phyloP scores from a whole-genome alignment of 352 stramenopile species.

The Pythium scleroteichum region DNA sequence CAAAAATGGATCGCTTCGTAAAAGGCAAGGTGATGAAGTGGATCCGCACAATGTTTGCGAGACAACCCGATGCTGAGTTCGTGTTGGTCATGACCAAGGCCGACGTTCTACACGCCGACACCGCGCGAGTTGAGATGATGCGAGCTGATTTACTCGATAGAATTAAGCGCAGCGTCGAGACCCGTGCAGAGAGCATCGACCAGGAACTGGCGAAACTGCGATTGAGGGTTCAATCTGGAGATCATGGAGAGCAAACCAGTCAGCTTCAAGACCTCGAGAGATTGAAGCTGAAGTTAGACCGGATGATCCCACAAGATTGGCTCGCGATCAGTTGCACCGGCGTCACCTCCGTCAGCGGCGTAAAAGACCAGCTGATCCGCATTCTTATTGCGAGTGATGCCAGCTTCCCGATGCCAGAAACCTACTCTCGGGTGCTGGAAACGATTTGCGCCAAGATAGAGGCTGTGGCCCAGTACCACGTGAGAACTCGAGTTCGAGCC shows the following conservation, averaged over 20 bases:
- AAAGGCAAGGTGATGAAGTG: background rate
- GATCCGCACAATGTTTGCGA: slow-evolving; percentile 3
- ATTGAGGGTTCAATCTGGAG: background rate
- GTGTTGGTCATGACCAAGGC: slow-evolving; percentile 1
- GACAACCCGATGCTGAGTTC: slow-evolving; percentile 6
- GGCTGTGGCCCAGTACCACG: background rate
- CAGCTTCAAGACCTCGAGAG: background rate
- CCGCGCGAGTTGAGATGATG: background rate
- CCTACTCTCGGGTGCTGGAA: background rate
- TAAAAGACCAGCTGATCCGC: background rate
- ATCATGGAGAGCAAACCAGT: slow-evolving; percentile 6
- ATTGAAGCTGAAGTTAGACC: background rate
- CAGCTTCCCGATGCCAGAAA: background rate
- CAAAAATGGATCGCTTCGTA: slow-evolving; percentile 3
- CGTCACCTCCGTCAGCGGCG: background rate
- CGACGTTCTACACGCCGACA: background rate
- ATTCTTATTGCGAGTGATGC: background rate
- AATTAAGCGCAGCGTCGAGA: background rate
- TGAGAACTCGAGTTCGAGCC: background rate
- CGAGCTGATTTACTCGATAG: background rate
- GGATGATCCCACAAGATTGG: background rate
- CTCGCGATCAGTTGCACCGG: background rate
- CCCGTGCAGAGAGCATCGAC: background rate
- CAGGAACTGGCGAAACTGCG: slow-evolving; percentile 2
- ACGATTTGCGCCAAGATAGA: background rate